A percentile compares a stretch with the other conserved stretches of the same genome.
These are phyloP conservation scores for Citrullus colocynthis DNA, from an alignment of 306 rosid species.

Conservation along the genomic window DNA sequence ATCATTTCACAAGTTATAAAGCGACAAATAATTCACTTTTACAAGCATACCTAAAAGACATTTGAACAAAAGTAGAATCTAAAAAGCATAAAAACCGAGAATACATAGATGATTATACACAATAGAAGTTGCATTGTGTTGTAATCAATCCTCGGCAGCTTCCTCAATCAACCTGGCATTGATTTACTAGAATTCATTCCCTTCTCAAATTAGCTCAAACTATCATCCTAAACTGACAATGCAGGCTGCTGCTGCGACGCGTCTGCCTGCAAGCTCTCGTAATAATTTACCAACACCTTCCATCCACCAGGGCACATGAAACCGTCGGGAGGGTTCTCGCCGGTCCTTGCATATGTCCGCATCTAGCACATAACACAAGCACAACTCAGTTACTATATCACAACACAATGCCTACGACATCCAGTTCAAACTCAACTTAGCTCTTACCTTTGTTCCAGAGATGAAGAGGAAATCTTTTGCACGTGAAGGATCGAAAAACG, in stretches of 20 bases:
- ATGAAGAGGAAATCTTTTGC: conserved; percentile 85
- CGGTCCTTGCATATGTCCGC: conserved; percentile 74
- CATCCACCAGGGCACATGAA: conserved; percentile 96
- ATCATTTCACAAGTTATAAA: background rate
- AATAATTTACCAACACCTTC: conserved; percentile 77
- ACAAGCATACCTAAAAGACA: background rate
- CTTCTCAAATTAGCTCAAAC: background rate
- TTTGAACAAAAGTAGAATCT: background rate
- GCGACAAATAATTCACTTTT: background rate
- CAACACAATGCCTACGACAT: background rate
- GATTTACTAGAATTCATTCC: background rate
- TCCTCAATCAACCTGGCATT: background rate
- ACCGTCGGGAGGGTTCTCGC: conserved; percentile 90
- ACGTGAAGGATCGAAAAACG: conserved; percentile 83
- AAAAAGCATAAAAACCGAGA: background rate
- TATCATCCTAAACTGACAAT: conserved; percentile 31
- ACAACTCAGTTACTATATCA: background rate
- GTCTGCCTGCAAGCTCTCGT: conserved; percentile 70
- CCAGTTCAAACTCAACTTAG: background rate
- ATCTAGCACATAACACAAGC: conserved; percentile 32
- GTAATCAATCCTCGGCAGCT: background rate
- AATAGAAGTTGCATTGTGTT: background rate
- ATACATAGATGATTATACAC: background rate
- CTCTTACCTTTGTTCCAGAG: conserved; percentile 86
- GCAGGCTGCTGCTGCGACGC: conserved; percentile 48